Evolutionary conservation across 2,329 filamentous ascomycete genomes (phyloP), one percentile per base, ranked within the genome.

Genomic region (Monascus ruber): DNA sequence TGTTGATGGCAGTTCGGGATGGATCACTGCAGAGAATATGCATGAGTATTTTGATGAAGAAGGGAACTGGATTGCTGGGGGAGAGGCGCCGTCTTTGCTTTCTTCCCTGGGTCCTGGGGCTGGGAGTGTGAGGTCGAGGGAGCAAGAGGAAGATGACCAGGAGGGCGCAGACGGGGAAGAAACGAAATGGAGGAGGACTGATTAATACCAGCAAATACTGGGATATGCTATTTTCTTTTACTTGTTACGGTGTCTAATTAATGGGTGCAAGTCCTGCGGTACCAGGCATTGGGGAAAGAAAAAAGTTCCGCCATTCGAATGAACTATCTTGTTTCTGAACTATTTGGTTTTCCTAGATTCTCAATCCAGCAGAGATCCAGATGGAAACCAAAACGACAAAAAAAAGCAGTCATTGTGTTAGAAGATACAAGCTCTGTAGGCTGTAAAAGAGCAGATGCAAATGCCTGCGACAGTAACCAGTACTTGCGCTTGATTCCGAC

Each of bases 1-100:
- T 3, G 59, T 71, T 51, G 65, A 63, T 29, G 67, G 68, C 10
- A 70, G 68, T 41, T 68, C 66, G 1, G 68, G 68, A 6, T 71
- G 68, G 68, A 70, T 96, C 55, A 96, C 89, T 10, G 83, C 85
- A 6, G 89, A 94, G 41, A 96, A 95, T 52, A 80, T 94, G 58
- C 71, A 82, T 47, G 76, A 94, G 49, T 94, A 79, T 55, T 84
- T 91, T 60, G 84, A 91, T 51, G 79, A 74, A 45, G 74, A 87
- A 6, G 85, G 85, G 2, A 87, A 89, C 55, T 89, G 82, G 75
- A 81, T 83, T 46, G 74, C 68, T 51, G 32, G 69, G 56, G 42
- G 66, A 48, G 56, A 74, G 39, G 53, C 54, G 38, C 58, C 59
- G 38, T 48, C 47, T 36, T 48, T 61, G 42, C 47, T 54, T 8